These are phyloP conservation scores for Taphrina communis DNA, from an alignment of 1,139 yeast genomes.

Conservation along the genomic window DNA sequence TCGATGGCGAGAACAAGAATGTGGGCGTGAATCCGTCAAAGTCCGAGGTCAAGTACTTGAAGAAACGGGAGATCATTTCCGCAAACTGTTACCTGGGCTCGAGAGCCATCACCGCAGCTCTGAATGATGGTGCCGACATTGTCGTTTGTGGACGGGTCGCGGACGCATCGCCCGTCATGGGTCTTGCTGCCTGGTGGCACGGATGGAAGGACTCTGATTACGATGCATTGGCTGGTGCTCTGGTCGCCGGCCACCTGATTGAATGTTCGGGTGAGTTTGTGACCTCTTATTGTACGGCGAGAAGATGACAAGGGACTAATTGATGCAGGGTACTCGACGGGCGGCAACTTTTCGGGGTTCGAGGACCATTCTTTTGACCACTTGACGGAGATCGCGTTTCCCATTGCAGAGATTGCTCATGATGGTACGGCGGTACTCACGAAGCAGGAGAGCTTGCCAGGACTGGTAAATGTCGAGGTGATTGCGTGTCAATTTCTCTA, in stretches of 20 bases:
- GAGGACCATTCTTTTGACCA: conserved; percentile 43
- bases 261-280: conserved; percentile 46
- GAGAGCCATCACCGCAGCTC: conserved; percentile 46
- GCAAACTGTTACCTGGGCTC: conserved; percentile 48
- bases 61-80: conserved; percentile 39
- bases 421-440: conserved; percentile 47
- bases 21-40: conserved; percentile 41
- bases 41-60: conserved; percentile 39
- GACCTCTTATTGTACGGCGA: not conserved
- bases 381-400: conserved; percentile 46
- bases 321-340: conserved; percentile 45
- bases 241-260: conserved; percentile 48
- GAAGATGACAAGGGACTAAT: not conserved
- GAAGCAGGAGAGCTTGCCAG: conserved; percentile 46
- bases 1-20: conserved; percentile 43
- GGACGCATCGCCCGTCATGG: conserved; percentile 49
- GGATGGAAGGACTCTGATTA: conserved; percentile 46
- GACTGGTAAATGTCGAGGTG: conserved; percentile 47
- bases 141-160: conserved; percentile 48
- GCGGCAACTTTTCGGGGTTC: conserved; percentile 48
- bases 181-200: conserved; percentile 48
- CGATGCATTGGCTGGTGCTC: conserved; percentile 47
- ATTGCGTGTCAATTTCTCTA: conserved; percentile 46
- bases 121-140: conserved; percentile 47
- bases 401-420: conserved; percentile 46